Evolutionary conservation across 2,329 filamentous ascomycete genomes (phyloP).

Genomic region (Penicillium sp.): DNA sequence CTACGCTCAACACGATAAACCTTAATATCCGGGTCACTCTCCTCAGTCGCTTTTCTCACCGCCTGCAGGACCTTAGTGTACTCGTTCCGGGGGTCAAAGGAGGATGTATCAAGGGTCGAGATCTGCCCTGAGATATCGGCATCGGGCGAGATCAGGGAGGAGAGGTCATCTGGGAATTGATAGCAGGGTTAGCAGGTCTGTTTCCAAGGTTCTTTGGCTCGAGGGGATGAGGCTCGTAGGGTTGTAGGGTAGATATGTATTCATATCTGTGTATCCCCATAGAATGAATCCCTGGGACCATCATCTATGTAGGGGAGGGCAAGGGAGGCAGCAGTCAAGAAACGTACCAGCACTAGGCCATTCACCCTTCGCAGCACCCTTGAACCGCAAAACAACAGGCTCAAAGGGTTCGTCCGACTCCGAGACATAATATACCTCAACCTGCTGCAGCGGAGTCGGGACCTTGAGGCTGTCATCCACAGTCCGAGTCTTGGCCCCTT

Average conservation of each 20-base stretch:
- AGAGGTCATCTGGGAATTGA: constrained; percentile 62
- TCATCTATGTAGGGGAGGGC: background rate
- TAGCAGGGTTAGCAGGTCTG: constrained; percentile 9
- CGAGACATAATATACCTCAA: constrained; percentile 68
- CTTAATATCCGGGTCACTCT: constrained; percentile 56
- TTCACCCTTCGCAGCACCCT: constrained; percentile 31
- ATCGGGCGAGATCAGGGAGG: constrained; percentile 56
- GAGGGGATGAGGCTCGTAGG: background rate
- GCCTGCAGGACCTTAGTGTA: constrained; percentile 58
- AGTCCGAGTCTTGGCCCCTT: constrained; percentile 34
- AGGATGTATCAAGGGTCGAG: constrained; percentile 63
- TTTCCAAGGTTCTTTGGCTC: background rate
- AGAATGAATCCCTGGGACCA: background rate
- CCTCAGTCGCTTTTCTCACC: constrained; percentile 52
- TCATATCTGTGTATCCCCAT: background rate
- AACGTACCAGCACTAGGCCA: constrained; percentile 39
- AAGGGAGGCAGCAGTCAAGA: background rate
- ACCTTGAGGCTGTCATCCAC: constrained; percentile 55
- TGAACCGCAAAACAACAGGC: constrained; percentile 66
- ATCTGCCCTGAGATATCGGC: constrained; percentile 43
- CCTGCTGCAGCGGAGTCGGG: constrained; percentile 58
- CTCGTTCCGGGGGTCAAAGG: constrained; percentile 71
- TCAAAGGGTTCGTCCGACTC: constrained; percentile 87
- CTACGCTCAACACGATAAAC: constrained; percentile 70
- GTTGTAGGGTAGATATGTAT: background rate